Base-by-base conservation (phyloP, 2,329 filamentous ascomycete species). In the Beauveria sp. region DNA sequence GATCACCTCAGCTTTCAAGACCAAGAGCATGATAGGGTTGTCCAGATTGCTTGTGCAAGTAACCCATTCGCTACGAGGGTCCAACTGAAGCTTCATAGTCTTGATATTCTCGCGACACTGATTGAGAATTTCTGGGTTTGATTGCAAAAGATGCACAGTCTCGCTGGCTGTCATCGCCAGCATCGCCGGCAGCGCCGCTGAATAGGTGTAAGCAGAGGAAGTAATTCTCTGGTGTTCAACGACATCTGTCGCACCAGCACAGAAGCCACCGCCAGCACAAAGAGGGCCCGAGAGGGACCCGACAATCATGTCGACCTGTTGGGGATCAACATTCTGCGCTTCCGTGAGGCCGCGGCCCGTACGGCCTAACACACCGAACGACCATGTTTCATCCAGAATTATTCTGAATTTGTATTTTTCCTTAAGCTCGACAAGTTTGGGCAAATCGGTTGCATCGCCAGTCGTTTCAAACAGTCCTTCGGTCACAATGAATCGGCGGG, bases 391-490 rank as follows among this genome's bases (percentile, higher is more conserved):
- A 74, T 99, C 95, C 43, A 99, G 86, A 66, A 98, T 96, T 62
- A 99, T 85, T 69, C 95, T 91, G 80, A 98, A 99, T 78, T 97
- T 99, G 83, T 98, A 97, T 74, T 89, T 90, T 67, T 93, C 87
- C 77, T 97, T 97, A 67, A 99, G 82, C 73, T 96, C 93, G 65
- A 98, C 90, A 68, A 99, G 84, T 72, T 88, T 93, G 2, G 93
- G 93, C 65, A 99, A 77, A 72, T 98, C 84, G 24, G 88, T 86
- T 69, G 88, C 86, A 72, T 97, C 93, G 57, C 95, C 95, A 24
- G 90, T 84, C 61, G 89, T 91, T 77, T 99, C 96, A 69, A 96
- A 99, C 52, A 99, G 73, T 10, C 90, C 95, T 76, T 99, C 96
- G 0, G 93, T 97, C 60, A 99, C 92, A 67, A 99, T 93, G 72